Conservation (phyloP, 73 alveolate species). For the Stentor coeruleus region DNA sequence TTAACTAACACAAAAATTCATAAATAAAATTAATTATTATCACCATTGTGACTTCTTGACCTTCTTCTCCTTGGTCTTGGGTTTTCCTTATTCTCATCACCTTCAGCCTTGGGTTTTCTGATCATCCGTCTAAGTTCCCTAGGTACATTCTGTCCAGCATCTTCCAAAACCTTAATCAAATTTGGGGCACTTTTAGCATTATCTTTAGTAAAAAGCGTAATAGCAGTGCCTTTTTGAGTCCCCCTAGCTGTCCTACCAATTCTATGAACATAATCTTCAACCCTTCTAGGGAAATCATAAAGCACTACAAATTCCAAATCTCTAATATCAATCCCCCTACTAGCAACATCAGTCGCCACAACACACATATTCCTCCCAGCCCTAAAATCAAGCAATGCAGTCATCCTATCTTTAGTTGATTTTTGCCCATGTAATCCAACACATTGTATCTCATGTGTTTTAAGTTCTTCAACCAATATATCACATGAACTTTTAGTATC, state of each 20-base stretch:
- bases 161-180: conserved; percentile 34
- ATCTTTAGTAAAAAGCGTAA: conserved; percentile 37
- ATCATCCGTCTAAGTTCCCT: conserved; percentile 26
- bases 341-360: conserved; percentile 93
- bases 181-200: conserved; percentile 44
- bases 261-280: conserved; percentile 98
- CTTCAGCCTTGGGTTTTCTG: conserved; percentile 16
- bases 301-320: conserved; percentile 83
- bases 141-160: conserved; percentile 42
- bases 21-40: no score
- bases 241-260: conserved; percentile 98
- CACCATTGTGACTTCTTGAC: not conserved
- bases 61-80: conserved; percentile 26
- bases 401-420: conserved; percentile 95
- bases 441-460: conserved; percentile 70
- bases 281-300: conserved; percentile 94
- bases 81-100: not conserved
- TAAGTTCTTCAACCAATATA: conserved; percentile 83
- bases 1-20: not conserved
- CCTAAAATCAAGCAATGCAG: conserved; percentile 83
- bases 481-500: conserved; percentile 92
- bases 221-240: conserved; percentile 39
- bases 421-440: conserved; percentile 91
- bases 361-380: conserved; percentile 83
- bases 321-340: conserved; percentile 96